A percentile compares a stretch with the other conserved stretches of the same genome.
These are phyloP conservation scores for Pseudocercospora eumusae DNA, from an alignment of 2,329 filamentous ascomycete genomes.

Conservation along the genomic window DNA sequence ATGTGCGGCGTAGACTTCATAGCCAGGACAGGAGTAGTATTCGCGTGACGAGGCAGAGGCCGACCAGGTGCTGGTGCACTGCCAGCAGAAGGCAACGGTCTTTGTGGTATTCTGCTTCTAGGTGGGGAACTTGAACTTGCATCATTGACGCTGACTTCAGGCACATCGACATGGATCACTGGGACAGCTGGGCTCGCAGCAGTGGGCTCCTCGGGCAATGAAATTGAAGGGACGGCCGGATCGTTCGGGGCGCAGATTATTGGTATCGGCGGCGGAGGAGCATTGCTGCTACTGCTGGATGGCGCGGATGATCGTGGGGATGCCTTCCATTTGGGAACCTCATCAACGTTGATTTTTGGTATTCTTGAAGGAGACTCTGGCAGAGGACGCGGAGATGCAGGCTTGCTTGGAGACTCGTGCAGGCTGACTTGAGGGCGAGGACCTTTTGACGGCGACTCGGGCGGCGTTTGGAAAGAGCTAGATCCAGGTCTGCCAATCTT, in stretches of 20 bases:
- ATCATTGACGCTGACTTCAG: slow-evolving; percentile 27
- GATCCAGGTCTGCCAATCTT: neutral
- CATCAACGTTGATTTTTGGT: slow-evolving; percentile 23
- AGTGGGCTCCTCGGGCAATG: slow-evolving; percentile 40
- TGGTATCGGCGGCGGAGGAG: slow-evolving; percentile 44
- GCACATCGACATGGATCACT: slow-evolving; percentile 18
- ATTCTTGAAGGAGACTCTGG: slow-evolving; percentile 18
- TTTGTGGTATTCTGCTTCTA: slow-evolving; percentile 37
- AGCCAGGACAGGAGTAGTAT: slow-evolving; percentile 37
- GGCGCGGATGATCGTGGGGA: slow-evolving; percentile 17
- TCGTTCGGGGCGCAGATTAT: slow-evolving; percentile 55
- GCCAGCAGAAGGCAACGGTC: slow-evolving; percentile 52
- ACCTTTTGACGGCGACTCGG: slow-evolving; percentile 7
- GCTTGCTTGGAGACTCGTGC: neutral
- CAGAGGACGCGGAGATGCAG: slow-evolving; percentile 7
- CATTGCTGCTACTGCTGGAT: slow-evolving; percentile 3
- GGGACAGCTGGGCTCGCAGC: slow-evolving; percentile 31
- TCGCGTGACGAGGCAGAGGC: slow-evolving; percentile 40
- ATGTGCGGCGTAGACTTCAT: slow-evolving; percentile 45
- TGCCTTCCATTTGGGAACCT: slow-evolving; percentile 21
- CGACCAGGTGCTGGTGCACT: slow-evolving; percentile 32
- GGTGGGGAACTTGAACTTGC: slow-evolving; percentile 16
- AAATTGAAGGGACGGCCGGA: slow-evolving; percentile 31
- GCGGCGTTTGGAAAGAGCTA: neutral
- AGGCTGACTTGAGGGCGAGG: neutral